Base-by-base conservation (phyloP, 2,329 filamentous ascomycete genomes). In the Diaporthe citrichinensis region DNA sequence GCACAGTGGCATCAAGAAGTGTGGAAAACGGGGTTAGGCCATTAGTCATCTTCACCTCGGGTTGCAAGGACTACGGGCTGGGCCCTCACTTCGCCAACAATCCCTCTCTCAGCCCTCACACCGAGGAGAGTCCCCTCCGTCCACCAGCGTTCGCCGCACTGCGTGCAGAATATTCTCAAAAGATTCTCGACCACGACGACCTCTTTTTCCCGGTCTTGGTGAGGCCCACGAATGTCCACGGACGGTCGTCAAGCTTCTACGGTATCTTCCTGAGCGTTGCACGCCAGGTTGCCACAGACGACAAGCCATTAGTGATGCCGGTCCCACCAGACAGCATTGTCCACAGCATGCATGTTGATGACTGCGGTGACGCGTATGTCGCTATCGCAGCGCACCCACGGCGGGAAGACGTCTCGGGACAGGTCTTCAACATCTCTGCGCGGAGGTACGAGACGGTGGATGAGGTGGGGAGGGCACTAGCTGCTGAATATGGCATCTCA, bases 11-110 rank as follows among this genome's bases (percentile, higher is more conserved):
- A 0, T 74, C 79, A 1, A 78, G 78, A 5, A 85, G 83, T 34
- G 83, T 82, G 36, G 72, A 76, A 2, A 75, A 80, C 7, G 84
- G 84, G 9, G 79, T 84, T 2, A 80, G 80, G 25, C 85, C 87
- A 0, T 79, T 89, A 0, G 84, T 89, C 6, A 82, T 89, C 3
- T 85, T 85, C 79, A 86, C 84, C 14, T 87, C 85, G 3, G 87
- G 88, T 0, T 89, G 87, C 79, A 89, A 89, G 75, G 87, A 89
- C 79, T 89, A 89, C 76, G 87, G 87, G 2, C 80, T 77, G 7
- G 81, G 78, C 4, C 80, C 81, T 9, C 55, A 78, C 62, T 62
- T 85, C 77, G 82, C 87, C 67, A 84, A 83, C 2, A 80, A 82
- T 0, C 77, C 82, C 0, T 80, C 75, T 0, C 81, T 88, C 4